Percentiles rank a stretch among this genome's conserved stretches.
Evolutionary conservation across 2,329 filamentous ascomycete genomes (phyloP).

Genomic region (Cryphonectria parasitica): DNA sequence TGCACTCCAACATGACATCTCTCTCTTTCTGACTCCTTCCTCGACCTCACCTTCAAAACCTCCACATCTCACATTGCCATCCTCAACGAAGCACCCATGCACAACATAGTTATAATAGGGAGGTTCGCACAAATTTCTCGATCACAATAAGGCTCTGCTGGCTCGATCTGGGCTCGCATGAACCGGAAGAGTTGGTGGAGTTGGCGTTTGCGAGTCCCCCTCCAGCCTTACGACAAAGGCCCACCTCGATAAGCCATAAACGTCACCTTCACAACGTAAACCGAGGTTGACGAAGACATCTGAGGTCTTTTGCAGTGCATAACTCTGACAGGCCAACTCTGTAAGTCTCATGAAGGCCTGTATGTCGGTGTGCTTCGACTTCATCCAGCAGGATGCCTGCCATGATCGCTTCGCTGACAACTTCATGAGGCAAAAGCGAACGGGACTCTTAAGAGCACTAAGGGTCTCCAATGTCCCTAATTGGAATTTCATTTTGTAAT

Average conservation of each 20-base stretch:
- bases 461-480: background rate
- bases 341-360: background rate
- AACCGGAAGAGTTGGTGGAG: constrained; percentile 2
- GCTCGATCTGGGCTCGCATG: background rate
- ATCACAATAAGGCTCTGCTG: background rate
- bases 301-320: background rate
- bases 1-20: background rate
- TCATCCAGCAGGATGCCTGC: background rate
- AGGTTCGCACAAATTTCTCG: background rate
- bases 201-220: background rate
- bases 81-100: background rate
- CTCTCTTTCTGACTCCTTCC: background rate
- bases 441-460: background rate
- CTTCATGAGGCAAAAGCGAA: background rate
- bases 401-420: background rate
- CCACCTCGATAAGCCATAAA: background rate
- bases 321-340: background rate
- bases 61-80: background rate
- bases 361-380: background rate
- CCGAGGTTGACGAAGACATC: background rate
- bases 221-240: background rate
- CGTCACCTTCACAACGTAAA: background rate
- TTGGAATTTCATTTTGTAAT: background rate
- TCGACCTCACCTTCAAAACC: background rate
- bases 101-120: background rate